Conservation (phyloP, 2,329 filamentous ascomycete species). For the Clonostachys rosea region DNA sequence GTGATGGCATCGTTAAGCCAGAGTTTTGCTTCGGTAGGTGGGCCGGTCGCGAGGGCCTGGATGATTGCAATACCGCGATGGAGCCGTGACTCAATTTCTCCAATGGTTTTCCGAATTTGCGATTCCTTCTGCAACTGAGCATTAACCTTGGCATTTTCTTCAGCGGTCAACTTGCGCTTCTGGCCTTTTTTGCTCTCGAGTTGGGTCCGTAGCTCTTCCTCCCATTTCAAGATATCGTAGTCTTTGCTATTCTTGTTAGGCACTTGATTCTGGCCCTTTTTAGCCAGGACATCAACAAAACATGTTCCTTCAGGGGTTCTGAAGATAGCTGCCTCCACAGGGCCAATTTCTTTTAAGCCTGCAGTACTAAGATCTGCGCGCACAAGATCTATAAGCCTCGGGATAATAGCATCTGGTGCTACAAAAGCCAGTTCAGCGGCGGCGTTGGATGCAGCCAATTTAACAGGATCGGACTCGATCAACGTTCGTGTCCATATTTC, state of each 20-base stretch:
- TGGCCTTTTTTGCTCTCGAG: slow-evolving; percentile 91
- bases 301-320: slow-evolving; percentile 82
- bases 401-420: slow-evolving; percentile 75
- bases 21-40: slow-evolving; percentile 79
- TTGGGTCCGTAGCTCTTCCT: slow-evolving; percentile 82
- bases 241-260: slow-evolving; percentile 91
- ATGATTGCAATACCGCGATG: slow-evolving; percentile 84
- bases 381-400: slow-evolving; percentile 71
- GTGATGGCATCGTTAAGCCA: slow-evolving; percentile 85
- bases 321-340: slow-evolving; percentile 89
- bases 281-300: slow-evolving; percentile 87
- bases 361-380: slow-evolving; percentile 65
- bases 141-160: slow-evolving; percentile 87
- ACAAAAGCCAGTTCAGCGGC: slow-evolving; percentile 92
- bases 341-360: slow-evolving; percentile 69
- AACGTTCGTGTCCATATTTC: slow-evolving; percentile 55
- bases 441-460: slow-evolving; percentile 73
- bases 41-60: slow-evolving; percentile 73
- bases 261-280: slow-evolving; percentile 65
- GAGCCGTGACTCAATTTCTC: slow-evolving; percentile 64
- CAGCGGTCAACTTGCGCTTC: slow-evolving; percentile 83
- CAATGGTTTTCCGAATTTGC: slow-evolving; percentile 69
- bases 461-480: slow-evolving; percentile 39
- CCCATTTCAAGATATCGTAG: slow-evolving; percentile 95
- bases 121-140: slow-evolving; percentile 86